phyloP scores from a whole-genome alignment of 2,329 filamentous ascomycete species.

The Aspergillus tamarii region DNA sequence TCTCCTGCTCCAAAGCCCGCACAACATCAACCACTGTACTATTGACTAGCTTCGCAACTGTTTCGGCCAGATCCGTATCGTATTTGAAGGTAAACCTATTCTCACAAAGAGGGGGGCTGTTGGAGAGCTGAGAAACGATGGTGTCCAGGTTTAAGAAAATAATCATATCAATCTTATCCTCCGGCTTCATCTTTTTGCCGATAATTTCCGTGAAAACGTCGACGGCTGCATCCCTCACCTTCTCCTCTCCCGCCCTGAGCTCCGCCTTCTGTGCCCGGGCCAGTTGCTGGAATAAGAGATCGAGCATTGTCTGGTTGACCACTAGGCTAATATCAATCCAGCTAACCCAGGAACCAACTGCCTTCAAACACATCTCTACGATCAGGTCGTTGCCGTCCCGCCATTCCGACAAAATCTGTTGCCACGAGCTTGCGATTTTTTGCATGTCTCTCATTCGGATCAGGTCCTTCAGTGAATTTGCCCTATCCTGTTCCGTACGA shows the following conservation, averaged over 20 bases:
- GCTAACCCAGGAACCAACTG: slow-evolving; percentile 96
- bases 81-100: slow-evolving; percentile 81
- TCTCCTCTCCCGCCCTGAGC: slow-evolving; percentile 72
- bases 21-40: slow-evolving; percentile 85
- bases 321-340: slow-evolving; percentile 97
- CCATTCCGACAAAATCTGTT: slow-evolving; percentile 83
- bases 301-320: slow-evolving; percentile 86
- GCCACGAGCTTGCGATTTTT: slow-evolving; percentile 88
- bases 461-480: slow-evolving; percentile 87
- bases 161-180: slow-evolving; percentile 94
- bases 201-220: slow-evolving; percentile 96
- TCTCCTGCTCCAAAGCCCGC: slow-evolving; percentile 75
- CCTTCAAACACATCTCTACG: slow-evolving; percentile 84
- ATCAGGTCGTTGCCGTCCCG: slow-evolving; percentile 69
- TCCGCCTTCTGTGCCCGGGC: slow-evolving; percentile 68
- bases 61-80: slow-evolving; percentile 93
- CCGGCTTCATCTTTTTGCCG: slow-evolving; percentile 94
- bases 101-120: slow-evolving; percentile 78
- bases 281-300: slow-evolving; percentile 81
- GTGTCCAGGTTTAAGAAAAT: slow-evolving; percentile 83
- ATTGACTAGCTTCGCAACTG: slow-evolving; percentile 94
- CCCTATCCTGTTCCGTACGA: slow-evolving; percentile 77
- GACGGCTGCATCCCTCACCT: slow-evolving; percentile 85
- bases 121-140: slow-evolving; percentile 83
- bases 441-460: slow-evolving; percentile 83